phyloP scores from a whole-genome alignment of 805 yeast genomes.

The Starmera quercuum region DNA sequence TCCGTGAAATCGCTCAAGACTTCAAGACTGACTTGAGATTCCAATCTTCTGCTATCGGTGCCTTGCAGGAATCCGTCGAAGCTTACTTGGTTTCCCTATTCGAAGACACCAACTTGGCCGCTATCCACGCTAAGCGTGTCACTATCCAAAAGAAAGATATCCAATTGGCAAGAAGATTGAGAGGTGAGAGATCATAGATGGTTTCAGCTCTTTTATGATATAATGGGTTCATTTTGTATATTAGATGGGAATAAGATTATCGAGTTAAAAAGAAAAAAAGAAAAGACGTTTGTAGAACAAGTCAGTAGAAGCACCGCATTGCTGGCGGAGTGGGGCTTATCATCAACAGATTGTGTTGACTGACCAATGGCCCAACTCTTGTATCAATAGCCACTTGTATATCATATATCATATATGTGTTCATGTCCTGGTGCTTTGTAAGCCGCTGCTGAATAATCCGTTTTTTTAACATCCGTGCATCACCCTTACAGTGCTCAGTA shows the following conservation, averaged over 20 bases:
- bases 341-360: no score
- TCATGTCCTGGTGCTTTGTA: no score
- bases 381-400: no score
- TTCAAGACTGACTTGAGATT: conserved; percentile 90
- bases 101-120: conserved; percentile 98
- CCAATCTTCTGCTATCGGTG: conserved; percentile 96
- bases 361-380: no score
- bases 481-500: no score
- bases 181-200: conserved; percentile 86
- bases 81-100: conserved; percentile 94
- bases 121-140: conserved; percentile 98
- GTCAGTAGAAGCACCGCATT: no score
- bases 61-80: conserved; percentile 97
- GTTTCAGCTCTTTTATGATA: conserved; percentile 2
- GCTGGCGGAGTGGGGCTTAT: no score
- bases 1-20: conserved; percentile 92
- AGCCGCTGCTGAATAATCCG: no score
- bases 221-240: conserved; percentile 10
- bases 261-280: conserved; percentile 1
- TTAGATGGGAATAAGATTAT: conserved; percentile 14
- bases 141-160: conserved; percentile 98
- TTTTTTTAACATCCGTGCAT: no score
- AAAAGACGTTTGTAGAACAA: no score
- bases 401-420: no score
- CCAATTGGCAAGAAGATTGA: conserved; percentile 94